phyloP scores from a whole-genome alignment of 345 rosid species.

The Camelina sativa region DNA sequence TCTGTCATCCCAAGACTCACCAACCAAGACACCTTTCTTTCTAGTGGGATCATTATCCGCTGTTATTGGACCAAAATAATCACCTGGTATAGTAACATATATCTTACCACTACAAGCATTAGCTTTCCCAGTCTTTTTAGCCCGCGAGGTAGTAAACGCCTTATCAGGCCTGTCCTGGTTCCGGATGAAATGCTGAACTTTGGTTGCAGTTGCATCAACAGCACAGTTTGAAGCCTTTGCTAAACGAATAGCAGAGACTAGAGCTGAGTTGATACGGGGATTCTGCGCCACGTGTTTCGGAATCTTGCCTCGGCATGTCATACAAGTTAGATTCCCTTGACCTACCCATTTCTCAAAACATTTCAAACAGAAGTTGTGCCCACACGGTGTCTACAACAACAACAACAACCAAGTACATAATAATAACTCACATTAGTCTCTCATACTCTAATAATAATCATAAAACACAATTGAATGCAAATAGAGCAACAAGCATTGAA shows the following conservation, averaged over 20 bases:
- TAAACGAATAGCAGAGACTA: slow-evolving; percentile 65
- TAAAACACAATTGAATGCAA: too few species aligned
- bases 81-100: too few species aligned
- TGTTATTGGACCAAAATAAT: too few species aligned
- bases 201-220: slow-evolving; percentile 8
- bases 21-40: too few species aligned
- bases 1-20: too few species aligned
- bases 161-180: slow-evolving; percentile 66
- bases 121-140: slow-evolving; percentile 23
- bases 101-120: too few species aligned
- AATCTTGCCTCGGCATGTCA: slow-evolving; percentile 58
- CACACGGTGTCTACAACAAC: slow-evolving; percentile 74
- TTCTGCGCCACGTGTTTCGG: slow-evolving; percentile 52
- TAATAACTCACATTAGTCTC: neutral
- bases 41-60: too few species aligned
- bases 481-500: too few species aligned
- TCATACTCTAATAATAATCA: too few species aligned
- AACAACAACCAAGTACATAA: slow-evolving; percentile 1
- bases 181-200: slow-evolving; percentile 49
- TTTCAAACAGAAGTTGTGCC: slow-evolving; percentile 76
- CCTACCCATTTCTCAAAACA: slow-evolving; percentile 72
- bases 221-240: slow-evolving; percentile 50
- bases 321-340: slow-evolving; percentile 57
- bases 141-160: slow-evolving; percentile 72
- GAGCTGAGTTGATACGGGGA: slow-evolving; percentile 64